Evolutionary conservation across 2,329 filamentous ascomycete species (phyloP), one percentile per base, ranked within the genome.

Genomic region (Fusarium metavorans): DNA sequence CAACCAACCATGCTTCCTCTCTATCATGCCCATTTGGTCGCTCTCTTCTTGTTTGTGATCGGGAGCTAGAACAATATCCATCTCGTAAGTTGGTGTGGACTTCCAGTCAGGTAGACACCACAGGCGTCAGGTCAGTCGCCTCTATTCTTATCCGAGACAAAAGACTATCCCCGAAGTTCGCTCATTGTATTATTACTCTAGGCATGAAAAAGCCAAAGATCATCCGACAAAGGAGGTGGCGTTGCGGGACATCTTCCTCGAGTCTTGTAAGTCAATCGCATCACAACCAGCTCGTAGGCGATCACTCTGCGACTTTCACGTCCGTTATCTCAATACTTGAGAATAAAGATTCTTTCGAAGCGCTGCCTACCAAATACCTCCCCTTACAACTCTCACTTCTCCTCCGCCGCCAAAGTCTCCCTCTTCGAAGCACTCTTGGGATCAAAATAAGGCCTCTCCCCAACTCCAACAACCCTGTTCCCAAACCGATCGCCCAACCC

Each of bases 371-470:
- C 4, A 4, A 23, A 39, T 11, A 8, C 6, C 3, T 11, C 23
- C 23, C 1, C 20, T 39, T 20, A 18, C 16, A 39, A n/a, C 30
- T 32, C 37, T 64, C n/a, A 56, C 35, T 64, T 27, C 7, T n/a
- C 39, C 52, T 32, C 54, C 13, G 13, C 41, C 60, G 25, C 27
- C 66, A 59, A 43, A 4, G 11, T 45, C 41, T 68, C 66, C 61
- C 66, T 65, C 66, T 52, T 65, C 10, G 61, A 68, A 14, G 18
- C 35, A 43, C 66, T 68, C 52, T 5, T 30, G 1, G 37, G 37
- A 64, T 90, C 88, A 60, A 88, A 83, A 72, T 88, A 90, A 2
- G 88, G 88, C 76, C 81, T 82, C 81, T 90, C 88, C 0, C 88
- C 89, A 16, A 90, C 74, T 6, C 88, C 86, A 9, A 89, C 87